phyloP scores from a whole-genome alignment of 352 stramenopile genomes.

The Phytophthora agathidicida region DNA sequence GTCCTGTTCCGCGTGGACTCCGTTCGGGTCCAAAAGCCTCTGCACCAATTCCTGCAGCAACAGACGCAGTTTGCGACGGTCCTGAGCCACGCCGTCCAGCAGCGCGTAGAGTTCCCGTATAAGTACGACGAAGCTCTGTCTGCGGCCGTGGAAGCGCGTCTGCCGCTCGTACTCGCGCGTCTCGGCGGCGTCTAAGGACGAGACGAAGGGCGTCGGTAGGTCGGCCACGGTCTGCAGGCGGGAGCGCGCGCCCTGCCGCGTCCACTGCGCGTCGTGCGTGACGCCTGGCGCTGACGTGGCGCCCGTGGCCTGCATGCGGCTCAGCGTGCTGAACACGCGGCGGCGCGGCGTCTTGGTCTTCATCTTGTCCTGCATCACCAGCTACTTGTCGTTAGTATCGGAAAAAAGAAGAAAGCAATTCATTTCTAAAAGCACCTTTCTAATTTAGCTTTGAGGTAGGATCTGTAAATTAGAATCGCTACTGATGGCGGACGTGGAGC shows the following conservation, averaged over 20 bases:
- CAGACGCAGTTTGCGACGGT: conserved; percentile 62
- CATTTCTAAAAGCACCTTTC: too few species aligned
- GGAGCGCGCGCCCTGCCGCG: conserved; percentile 35
- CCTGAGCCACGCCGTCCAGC: conserved; percentile 46
- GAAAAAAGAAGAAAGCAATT: too few species aligned
- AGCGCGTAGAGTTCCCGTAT: conserved; percentile 77
- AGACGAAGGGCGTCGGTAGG: conserved; percentile 52
- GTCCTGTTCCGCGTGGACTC: conserved; percentile 45
- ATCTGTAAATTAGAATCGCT: too few species aligned
- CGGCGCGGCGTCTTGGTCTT: conserved; percentile 7
- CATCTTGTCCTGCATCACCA: conserved; percentile 8
- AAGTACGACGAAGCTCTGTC: conserved; percentile 54
- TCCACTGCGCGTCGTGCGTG: conserved; percentile 41
- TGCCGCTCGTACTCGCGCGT: conserved; percentile 50
- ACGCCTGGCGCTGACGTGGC: conserved; percentile 27
- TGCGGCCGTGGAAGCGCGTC: conserved; percentile 51
- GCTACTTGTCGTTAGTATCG: conserved; percentile 8
- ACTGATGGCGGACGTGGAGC: conserved; percentile 50
- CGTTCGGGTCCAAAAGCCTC: conserved; percentile 70
- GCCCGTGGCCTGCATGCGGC: conserved; percentile 70
- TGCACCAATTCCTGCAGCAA: conserved; percentile 78
- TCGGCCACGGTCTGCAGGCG: conserved; percentile 64
- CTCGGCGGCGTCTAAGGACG: conserved; percentile 52
- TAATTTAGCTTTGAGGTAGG: too few species aligned
- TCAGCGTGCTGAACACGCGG: conserved; percentile 57